These are phyloP conservation scores for Boletus vinaceobasis DNA, from an alignment of 768 basidiomycete genomes.

Conservation along the genomic window DNA sequence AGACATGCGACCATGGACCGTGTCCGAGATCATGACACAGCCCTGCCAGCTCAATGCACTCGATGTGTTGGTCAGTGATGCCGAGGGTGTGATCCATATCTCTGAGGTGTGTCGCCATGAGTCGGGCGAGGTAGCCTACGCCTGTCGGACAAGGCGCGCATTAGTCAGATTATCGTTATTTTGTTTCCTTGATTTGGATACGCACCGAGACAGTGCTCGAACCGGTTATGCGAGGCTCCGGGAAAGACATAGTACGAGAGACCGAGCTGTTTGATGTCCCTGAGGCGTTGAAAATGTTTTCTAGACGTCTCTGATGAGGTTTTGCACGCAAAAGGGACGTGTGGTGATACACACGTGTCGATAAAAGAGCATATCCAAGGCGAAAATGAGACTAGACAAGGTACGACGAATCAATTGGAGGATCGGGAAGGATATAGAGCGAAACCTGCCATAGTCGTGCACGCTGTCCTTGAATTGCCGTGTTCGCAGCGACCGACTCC, in stretches of 20 bases:
- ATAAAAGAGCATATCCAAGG: conserved; percentile 49
- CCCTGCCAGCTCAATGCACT: conserved; percentile 76
- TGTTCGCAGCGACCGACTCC: conserved; percentile 6
- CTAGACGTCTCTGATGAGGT: conserved; percentile 32
- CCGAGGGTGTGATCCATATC: conserved; percentile 55
- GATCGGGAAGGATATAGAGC: not conserved
- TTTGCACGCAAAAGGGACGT: not conserved
- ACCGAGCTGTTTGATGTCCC: conserved; percentile 78
- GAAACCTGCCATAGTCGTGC: conserved; percentile 39
- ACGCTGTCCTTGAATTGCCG: conserved; percentile 39
- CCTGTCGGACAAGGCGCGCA: conserved; percentile 38
- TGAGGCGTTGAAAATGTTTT: conserved; percentile 72
- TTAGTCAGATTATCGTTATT: not conserved
- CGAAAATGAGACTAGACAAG: conserved; percentile 26
- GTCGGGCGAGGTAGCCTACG: conserved; percentile 68
- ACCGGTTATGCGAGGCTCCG: conserved; percentile 75
- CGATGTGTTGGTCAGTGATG: conserved; percentile 69
- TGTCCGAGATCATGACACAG: conserved; percentile 85
- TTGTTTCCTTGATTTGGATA: not conserved
- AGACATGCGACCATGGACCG: conserved; percentile 85
- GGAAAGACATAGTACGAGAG: conserved; percentile 74
- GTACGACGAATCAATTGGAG: not conserved
- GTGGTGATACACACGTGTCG: conserved; percentile 51
- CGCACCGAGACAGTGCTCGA: conserved; percentile 79
- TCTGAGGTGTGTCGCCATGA: conserved; percentile 57